phyloP scores from a whole-genome alignment of 805 yeast species.

The Lachancea mirantina region DNA sequence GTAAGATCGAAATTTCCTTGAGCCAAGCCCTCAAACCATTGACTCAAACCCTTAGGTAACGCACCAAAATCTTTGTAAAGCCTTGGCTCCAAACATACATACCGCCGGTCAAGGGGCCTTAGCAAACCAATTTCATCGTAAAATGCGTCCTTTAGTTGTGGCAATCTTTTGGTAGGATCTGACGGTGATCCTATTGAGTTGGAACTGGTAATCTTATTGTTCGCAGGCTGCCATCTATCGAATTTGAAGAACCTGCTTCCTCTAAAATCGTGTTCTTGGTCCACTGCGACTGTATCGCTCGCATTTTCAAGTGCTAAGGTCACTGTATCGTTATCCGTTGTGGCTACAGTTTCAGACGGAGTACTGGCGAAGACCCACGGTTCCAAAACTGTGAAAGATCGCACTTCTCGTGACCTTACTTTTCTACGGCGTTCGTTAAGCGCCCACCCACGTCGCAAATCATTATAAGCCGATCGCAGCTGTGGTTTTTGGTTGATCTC shows the following conservation, averaged over 20 bases:
- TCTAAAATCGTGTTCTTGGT: constrained; percentile 6
- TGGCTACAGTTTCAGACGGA: constrained; percentile 1
- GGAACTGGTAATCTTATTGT: background rate
- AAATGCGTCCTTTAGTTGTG: background rate
- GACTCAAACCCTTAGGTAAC: constrained; percentile 14
- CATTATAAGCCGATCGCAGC: constrained; percentile 6
- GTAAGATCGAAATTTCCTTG: constrained; percentile 4
- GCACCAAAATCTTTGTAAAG: constrained; percentile 13
- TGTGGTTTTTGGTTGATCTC: constrained; percentile 3
- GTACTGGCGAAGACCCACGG: constrained; percentile 6
- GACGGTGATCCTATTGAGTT: too few species aligned
- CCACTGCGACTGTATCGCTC: background rate
- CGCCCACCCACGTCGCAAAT: constrained; percentile 9
- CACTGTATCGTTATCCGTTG: background rate
- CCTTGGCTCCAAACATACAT: constrained; percentile 9
- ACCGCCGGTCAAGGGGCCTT: background rate
- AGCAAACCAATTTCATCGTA: constrained; percentile 2
- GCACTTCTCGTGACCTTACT: constrained; percentile 4
- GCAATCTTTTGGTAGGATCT: too few species aligned
- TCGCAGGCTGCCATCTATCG: constrained; percentile 8
- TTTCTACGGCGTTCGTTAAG: constrained; percentile 4
- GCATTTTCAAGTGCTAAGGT: background rate
- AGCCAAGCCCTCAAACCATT: constrained; percentile 14
- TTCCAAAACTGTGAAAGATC: constrained; percentile 1
- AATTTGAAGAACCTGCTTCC: constrained; percentile 14